phyloP scores from a whole-genome alignment of 179 eudicot species.

The Carnegiea gigantea region DNA sequence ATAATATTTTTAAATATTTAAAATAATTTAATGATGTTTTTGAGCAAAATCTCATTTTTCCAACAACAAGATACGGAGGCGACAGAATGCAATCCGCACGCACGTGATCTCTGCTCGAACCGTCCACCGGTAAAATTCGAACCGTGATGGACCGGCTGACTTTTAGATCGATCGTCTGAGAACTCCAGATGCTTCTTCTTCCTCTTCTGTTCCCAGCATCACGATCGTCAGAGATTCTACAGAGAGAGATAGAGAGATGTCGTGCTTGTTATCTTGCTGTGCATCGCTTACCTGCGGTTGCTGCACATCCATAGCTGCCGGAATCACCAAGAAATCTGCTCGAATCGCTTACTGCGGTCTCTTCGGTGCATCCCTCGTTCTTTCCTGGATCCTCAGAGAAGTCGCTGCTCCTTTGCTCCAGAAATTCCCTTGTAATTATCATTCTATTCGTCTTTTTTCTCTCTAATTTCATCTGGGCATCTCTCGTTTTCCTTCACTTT shows the following conservation, averaged over 20 bases:
- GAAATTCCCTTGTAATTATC: constrained; percentile 58
- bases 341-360: constrained; percentile 80
- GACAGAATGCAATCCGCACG: too few species aligned
- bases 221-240: neutral
- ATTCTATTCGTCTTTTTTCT: neutral
- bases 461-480: constrained; percentile 15
- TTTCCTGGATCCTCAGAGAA: constrained; percentile 90
- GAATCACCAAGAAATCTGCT: constrained; percentile 76
- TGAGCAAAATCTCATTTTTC: too few species aligned
- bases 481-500: neutral
- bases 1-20: too few species aligned
- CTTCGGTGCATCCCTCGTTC: constrained; percentile 72
- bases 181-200: too few species aligned
- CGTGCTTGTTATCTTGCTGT: constrained; percentile 71
- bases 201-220: neutral
- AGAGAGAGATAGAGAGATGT: constrained; percentile 42
- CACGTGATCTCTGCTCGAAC: too few species aligned
- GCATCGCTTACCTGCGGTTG: constrained; percentile 80
- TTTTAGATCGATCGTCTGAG: too few species aligned
- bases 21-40: too few species aligned
- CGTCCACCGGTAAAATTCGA: too few species aligned
- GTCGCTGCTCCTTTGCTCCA: constrained; percentile 68
- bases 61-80: too few species aligned
- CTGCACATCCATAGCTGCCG: constrained; percentile 80
- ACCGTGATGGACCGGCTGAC: too few species aligned